Evolutionary conservation across 1,139 yeast genomes (phyloP), one percentile per base, ranked within the genome.

Genomic region (Hanseniaspora sp.): DNA sequence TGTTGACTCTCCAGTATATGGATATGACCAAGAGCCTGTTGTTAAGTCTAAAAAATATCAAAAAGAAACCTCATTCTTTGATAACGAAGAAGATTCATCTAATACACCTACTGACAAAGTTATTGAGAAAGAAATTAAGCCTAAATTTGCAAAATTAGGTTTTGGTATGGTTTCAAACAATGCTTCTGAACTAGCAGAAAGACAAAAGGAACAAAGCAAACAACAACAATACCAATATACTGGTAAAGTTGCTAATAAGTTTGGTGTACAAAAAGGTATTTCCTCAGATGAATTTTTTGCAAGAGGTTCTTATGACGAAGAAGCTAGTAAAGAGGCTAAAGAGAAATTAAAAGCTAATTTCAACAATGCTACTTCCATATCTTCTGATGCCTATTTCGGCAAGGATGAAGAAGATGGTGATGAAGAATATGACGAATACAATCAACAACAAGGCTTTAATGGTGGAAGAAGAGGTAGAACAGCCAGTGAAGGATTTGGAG

Each of bases 261-360:
- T 77, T 68, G 97, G 96, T 55, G 72, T 74, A 43, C 96, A 90
- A 68, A 92, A 87, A 75, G 95, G 90, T 55, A 94, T 92, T 60
- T 90, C 97, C 0, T 88, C 96, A 0, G 98, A 94, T 68, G 95
- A 88, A 70, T 80, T 79, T 66, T 92, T 92, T 67, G 96, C 96
- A 15, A 82, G 95, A 64, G 94, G 94, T 42, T 73, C 81, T 48
- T 87, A 80, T 65, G 96, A 87, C 63, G 86, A 86, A 61, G 73
- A 74, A 9, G 86, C 87, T 45, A 84, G 83, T 58, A 76, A 75
- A 46, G 96, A 88, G 69, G 96, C 97, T 5, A 76, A 76, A 59
- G 67, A 78, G 31, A 88, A 94, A 62, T 74, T 92, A 58, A 88
- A 83, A 67, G 72, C 82, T 8, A 61, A 63, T n/a, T 94, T 86